Conservation (phyloP, 768 basidiomycete genomes). For the Leccinellum luteum region DNA sequence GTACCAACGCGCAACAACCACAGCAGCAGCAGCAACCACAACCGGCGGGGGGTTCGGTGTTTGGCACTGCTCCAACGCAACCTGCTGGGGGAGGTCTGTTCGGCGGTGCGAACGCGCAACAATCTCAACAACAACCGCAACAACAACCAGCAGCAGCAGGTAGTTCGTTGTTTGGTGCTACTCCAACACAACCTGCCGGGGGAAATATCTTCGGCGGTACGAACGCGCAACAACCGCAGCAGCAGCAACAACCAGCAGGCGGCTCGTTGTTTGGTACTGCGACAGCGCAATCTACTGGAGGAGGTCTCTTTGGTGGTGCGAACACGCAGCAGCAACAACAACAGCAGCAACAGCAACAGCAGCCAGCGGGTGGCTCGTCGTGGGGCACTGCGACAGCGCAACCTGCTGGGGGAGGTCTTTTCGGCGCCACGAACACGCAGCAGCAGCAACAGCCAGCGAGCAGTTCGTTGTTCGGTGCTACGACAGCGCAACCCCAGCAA, state of each 20-base stretch:
- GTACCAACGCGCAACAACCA: neutral
- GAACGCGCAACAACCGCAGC: neutral
- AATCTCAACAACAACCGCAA: neutral
- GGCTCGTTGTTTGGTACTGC: neutral
- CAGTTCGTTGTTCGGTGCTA: slow-evolving; percentile 19
- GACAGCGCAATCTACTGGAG: neutral
- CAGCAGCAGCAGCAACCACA: neutral
- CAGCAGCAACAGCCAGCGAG: slow-evolving; percentile 13
- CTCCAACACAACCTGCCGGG: slow-evolving; percentile 17
- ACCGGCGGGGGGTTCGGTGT: slow-evolving; percentile 1
- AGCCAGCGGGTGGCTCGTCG: no score
- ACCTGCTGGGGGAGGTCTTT: no score
- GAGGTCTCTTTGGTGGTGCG: slow-evolving; percentile 4
- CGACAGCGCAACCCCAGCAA: slow-evolving; percentile 20
- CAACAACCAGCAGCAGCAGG: neutral
- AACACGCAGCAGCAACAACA: slow-evolving; percentile 23
- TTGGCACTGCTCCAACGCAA: slow-evolving; percentile 19
- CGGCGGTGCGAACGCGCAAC: neutral
- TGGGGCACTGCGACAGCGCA: no score
- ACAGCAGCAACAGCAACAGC: slow-evolving; percentile 11
- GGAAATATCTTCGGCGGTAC: slow-evolving; percentile 18
- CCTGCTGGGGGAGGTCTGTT: slow-evolving; percentile 22
- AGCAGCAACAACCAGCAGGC: neutral
- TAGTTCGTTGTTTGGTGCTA: slow-evolving; percentile 19
- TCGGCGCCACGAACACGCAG: slow-evolving; percentile 13